Conservation (phyloP, 768 basidiomycete genomes). For the Lactarius quietus region DNA sequence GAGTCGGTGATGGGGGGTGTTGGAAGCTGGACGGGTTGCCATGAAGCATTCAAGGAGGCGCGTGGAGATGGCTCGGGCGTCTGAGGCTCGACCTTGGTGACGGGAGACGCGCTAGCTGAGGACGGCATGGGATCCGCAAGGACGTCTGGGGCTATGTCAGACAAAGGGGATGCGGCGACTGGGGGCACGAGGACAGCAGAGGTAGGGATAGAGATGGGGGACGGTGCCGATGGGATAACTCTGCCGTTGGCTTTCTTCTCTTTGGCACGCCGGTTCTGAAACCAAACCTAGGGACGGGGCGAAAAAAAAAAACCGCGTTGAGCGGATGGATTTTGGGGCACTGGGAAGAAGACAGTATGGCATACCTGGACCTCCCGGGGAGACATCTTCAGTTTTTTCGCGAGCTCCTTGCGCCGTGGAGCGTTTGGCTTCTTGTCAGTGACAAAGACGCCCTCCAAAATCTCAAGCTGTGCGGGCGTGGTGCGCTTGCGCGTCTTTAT, state of each 20-base stretch:
- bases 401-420: slow-evolving; percentile 71
- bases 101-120: slow-evolving; percentile 13
- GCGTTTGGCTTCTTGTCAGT: slow-evolving; percentile 91
- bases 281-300: slow-evolving; percentile 63
- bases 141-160: slow-evolving; percentile 1
- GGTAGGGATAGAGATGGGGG: neutral
- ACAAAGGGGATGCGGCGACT: neutral
- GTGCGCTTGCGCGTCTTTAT: slow-evolving; percentile 94
- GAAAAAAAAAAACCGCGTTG: slow-evolving; percentile 18
- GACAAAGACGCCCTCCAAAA: slow-evolving; percentile 84
- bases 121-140: neutral
- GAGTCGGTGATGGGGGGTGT: slow-evolving; percentile 6
- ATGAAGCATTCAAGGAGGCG: slow-evolving; percentile 8
- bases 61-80: slow-evolving; percentile 23
- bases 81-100: slow-evolving; percentile 22
- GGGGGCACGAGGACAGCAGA: neutral
- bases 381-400: slow-evolving; percentile 84
- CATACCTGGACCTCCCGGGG: slow-evolving; percentile 90
- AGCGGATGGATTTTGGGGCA: slow-evolving; percentile 1
- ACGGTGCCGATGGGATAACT: neutral
- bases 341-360: slow-evolving; percentile 3
- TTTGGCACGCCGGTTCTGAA: slow-evolving; percentile 87
- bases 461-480: slow-evolving; percentile 80
- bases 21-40: slow-evolving; percentile 16
- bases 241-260: slow-evolving; percentile 51